A percentile compares a stretch with the other conserved stretches of the same genome.
Evolutionary conservation across 768 basidiomycete species (phyloP).

Genomic region (Termitomyces sp.): DNA sequence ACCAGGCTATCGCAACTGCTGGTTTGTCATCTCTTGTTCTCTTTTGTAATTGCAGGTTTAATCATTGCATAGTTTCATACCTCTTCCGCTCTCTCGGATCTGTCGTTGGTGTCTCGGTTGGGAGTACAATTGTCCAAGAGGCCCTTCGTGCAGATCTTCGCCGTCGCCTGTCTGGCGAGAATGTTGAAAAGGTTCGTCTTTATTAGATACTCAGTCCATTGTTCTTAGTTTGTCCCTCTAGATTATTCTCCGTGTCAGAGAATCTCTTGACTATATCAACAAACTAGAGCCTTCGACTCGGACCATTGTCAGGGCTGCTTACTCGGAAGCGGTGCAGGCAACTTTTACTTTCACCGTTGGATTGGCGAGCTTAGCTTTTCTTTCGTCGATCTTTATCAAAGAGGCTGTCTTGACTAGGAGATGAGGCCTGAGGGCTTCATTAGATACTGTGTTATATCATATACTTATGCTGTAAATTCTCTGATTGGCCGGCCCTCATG

Average conservation of each 20-base stretch:
- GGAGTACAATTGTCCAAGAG: conserved; percentile 52
- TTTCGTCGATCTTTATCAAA: conserved; percentile 47
- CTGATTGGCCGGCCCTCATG: neutral
- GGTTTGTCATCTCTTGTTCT: conserved; percentile 26
- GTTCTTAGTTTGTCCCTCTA: conserved; percentile 12
- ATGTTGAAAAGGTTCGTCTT: conserved; percentile 52
- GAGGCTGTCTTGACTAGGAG: conserved; percentile 34
- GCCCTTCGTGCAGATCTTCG: conserved; percentile 41
- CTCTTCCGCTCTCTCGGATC: conserved; percentile 62
- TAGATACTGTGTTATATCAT: neutral
- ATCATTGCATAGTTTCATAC: conserved; percentile 41
- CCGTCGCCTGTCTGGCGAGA: conserved; percentile 33
- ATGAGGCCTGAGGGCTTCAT: neutral
- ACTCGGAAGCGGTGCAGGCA: conserved; percentile 40
- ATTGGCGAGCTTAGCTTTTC: conserved; percentile 34
- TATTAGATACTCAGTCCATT: too few relatives aligned
- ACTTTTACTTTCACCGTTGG: conserved; percentile 43
- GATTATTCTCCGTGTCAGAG: conserved; percentile 46
- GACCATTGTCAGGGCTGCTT: conserved; percentile 33
- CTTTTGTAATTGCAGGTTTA: neutral
- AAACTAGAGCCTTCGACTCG: conserved; percentile 33
- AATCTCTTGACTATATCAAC: conserved; percentile 43
- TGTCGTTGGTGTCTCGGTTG: conserved; percentile 51
- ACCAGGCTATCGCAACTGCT: conserved; percentile 64
- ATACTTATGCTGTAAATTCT: neutral